phyloP scores from a whole-genome alignment of 164 flowering plant genomes.

The Litsea cubeba region DNA sequence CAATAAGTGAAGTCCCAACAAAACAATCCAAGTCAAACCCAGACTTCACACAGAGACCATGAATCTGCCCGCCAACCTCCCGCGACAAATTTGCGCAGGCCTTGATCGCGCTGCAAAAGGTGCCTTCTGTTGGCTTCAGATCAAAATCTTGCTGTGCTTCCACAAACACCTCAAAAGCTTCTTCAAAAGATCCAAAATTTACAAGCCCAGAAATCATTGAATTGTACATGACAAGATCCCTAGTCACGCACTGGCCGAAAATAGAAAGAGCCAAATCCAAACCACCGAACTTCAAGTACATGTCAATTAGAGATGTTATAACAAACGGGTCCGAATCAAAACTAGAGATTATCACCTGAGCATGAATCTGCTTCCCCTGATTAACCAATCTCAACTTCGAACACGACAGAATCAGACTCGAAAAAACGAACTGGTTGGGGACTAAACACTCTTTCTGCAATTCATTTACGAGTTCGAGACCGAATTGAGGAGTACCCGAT shows the following conservation, averaged over 20 bases:
- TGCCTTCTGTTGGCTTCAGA: conserved; percentile 36
- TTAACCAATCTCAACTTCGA: conserved; percentile 18
- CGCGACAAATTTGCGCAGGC: conserved; percentile 45
- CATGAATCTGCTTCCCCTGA: conserved; percentile 28
- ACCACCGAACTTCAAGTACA: conserved; percentile 24
- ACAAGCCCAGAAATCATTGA: conserved; percentile 24
- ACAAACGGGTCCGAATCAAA: conserved; percentile 23
- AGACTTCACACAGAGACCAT: conserved; percentile 48
- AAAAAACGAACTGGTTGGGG: conserved; percentile 41
- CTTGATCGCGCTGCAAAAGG: conserved; percentile 58
- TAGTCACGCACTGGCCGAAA: conserved; percentile 9
- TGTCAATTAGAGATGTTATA: conserved; percentile 23
- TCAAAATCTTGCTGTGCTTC: conserved; percentile 14
- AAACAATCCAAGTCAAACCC: conserved; percentile 64
- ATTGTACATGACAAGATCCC: conserved; percentile 20
- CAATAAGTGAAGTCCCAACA: conserved; percentile 77
- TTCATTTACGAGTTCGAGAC: conserved; percentile 42
- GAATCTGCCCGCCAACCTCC: conserved; percentile 46
- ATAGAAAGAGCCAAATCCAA: conserved; percentile 14
- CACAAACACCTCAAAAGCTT: conserved; percentile 20
- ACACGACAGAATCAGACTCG: conserved; percentile 23
- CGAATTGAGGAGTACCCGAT: conserved; percentile 56
- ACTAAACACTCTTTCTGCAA: conserved; percentile 35
- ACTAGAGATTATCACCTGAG: conserved; percentile 23
- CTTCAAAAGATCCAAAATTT: conserved; percentile 14